Evolutionary conservation across 2,329 filamentous ascomycete genomes (phyloP), one percentile per base, ranked within the genome.

Genomic region (Emericellopsis cladophorae): DNA sequence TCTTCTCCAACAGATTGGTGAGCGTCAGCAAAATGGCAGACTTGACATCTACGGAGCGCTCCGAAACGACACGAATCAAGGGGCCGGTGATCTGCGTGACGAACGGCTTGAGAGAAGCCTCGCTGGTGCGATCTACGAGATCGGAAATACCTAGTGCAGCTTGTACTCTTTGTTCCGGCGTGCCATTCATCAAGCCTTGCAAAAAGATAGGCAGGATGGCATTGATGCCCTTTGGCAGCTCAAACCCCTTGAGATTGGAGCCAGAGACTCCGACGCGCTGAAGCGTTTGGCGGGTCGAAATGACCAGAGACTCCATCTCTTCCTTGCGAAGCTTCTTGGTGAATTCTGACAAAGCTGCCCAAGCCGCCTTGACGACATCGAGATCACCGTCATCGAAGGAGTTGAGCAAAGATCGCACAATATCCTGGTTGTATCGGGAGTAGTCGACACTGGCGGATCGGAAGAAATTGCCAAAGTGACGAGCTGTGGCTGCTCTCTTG

Each of bases 21-120:
- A 98, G 76, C 0, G 92, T 95, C 41, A 93, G 74, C 45, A 98
- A 70, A 57, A 98, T 95, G 34, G 92, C 92, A 45, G 86, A 83
- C 66, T 95, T 96, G 61, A 98, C 88, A 40, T 98, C 93, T 3
- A 88, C 88, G 3, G 92, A 95, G 46, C 90, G 80, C 60, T 98
- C 92, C 5, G 92, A 95, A 15, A 98, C 89, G 18, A 96, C 90
- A 74, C 92, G 85, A 60, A 98, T 98, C 41, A 98, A 76, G 18
- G 93, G 92, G 56, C 92, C 92, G 5, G 93, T 96, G 51, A 98
- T 95, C 55, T 95, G 89, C 24, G 90, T 95, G 45, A 98, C 92
- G 54, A 93, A 96, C 7, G 89, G 87, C 62, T 92, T 93, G 46
- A 98, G 69, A 16, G 89, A 81, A 44, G 88, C 81, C 49, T 87